phyloP scores from a whole-genome alignment of 2,329 filamentous ascomycete genomes.

The Fusarium miscanthi region DNA sequence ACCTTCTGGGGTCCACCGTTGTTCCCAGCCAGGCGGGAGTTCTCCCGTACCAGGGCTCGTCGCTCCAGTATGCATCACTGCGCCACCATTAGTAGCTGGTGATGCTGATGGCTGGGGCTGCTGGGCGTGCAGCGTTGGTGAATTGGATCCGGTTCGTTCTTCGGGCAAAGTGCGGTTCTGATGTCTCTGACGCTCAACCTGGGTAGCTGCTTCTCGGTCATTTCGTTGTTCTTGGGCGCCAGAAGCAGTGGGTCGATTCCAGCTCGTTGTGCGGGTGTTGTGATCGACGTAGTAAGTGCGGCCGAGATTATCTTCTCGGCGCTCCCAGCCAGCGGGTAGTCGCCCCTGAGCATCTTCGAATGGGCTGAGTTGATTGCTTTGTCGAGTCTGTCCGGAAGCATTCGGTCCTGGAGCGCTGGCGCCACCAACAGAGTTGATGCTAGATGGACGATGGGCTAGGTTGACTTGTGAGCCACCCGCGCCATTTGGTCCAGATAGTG shows the following conservation, averaged over 20 bases:
- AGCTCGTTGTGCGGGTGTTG: conserved; percentile 95
- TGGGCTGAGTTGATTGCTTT: conserved; percentile 73
- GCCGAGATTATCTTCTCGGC: conserved; percentile 92
- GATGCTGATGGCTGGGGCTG: conserved; percentile 53
- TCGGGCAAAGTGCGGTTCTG: conserved; percentile 96
- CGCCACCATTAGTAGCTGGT: conserved; percentile 64
- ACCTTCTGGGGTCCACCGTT: conserved; percentile 93
- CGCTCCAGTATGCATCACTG: conserved; percentile 92
- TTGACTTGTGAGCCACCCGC: conserved; percentile 54
- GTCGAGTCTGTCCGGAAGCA: conserved; percentile 48
- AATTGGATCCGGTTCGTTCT: conserved; percentile 92
- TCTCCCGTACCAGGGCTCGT: conserved; percentile 96
- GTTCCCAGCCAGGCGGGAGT: conserved; percentile 95
- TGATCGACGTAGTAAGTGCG: conserved; percentile 99
- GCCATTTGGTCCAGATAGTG: conserved; percentile 63
- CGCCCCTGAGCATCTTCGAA: conserved; percentile 97
- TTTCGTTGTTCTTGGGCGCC: conserved; percentile 77
- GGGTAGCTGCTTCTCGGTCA: conserved; percentile 89
- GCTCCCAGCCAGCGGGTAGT: conserved; percentile 93
- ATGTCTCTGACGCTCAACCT: conserved; percentile 91
- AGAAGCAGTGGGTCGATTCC: conserved; percentile 87
- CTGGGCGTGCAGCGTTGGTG: conserved; percentile 77
- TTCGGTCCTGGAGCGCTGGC: conserved; percentile 45
- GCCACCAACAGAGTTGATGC: conserved; percentile 54
- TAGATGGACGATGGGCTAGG: conserved; percentile 60